A percentile compares a stretch with the other conserved stretches of the same genome.
phyloP scores from a whole-genome alignment of 2,329 filamentous ascomycete genomes.

The Cryphonectria japonica region DNA sequence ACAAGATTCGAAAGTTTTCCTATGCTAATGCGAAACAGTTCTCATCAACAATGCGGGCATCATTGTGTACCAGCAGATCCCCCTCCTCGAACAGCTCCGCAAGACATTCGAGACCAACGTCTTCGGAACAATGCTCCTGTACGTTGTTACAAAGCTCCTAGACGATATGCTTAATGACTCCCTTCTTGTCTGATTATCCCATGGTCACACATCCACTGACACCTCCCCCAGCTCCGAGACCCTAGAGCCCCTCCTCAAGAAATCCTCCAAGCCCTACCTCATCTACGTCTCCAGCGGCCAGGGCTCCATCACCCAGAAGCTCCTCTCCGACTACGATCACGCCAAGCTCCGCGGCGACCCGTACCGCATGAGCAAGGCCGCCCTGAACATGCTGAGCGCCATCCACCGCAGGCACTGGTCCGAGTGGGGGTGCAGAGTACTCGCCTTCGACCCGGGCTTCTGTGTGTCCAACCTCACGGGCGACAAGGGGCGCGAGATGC shows the following conservation, averaged over 20 bases:
- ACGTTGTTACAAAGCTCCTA: background rate
- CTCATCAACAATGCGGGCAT: conserved; percentile 5
- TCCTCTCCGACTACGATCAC: conserved; percentile 31
- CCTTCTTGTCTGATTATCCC: background rate
- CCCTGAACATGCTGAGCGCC: conserved; percentile 43
- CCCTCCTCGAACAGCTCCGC: background rate
- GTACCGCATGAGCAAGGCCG: conserved; percentile 44
- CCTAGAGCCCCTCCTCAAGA: conserved; percentile 39
- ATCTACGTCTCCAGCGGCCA: conserved; percentile 41
- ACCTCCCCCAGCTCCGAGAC: conserved; percentile 29
- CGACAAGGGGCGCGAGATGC: conserved; percentile 34
- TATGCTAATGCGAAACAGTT: background rate
- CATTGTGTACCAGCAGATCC: background rate
- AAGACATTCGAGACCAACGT: conserved; percentile 13
- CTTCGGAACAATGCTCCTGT: conserved; percentile 13
- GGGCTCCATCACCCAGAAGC: conserved; percentile 38
- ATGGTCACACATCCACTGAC: background rate
- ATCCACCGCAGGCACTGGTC: conserved; percentile 36
- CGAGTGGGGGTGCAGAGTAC: conserved; percentile 39
- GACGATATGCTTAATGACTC: background rate
- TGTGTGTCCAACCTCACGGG: conserved; percentile 41
- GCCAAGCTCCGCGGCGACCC: conserved; percentile 31
- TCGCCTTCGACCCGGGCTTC: conserved; percentile 41
- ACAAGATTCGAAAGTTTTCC: background rate
- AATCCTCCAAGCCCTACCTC: conserved; percentile 36